Evolutionary conservation across 208 protist species (phyloP), one percentile per base, ranked within the genome.

Genomic region (Crithidia mellificae): DNA sequence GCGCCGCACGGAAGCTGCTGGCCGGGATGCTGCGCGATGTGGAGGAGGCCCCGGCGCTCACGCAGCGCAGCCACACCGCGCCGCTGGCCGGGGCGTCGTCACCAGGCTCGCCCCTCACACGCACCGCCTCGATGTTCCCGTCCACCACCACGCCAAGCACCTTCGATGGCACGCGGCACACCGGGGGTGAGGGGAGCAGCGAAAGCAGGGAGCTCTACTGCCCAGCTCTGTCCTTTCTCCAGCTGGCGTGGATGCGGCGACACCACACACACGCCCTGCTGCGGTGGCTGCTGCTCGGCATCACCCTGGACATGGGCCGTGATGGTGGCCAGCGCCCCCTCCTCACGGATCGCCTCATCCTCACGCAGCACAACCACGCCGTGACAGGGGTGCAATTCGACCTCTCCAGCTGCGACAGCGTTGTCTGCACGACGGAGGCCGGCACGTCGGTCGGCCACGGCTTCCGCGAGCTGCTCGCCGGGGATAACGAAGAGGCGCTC

Each of bases 381-480:
- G 64, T 92, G 24, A 68, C 66, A 1, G 66, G 72, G 3, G 67
- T 96, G 27, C 65, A 73, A 34, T 91, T 84, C 65, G 88, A 96
- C 66, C 76, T 67, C 38, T 87, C 83, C n/a, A 91, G 74, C 67
- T 91, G 84, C 68, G 88, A 94, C 64, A 89, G 77, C 36, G 41
- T 96, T 20, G 87, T 90, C 49, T 94, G 88, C 85, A 80, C 74
- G n/a, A 90, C 81, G 15, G 84, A 82, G 34, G 62, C 79, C 9
- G 87, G 87, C 34, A 86, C 79, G 1, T 70, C 54, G 14, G 81
- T 92, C 19, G 62, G 63, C 29, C 84, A 92, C 75, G 85, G 88
- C 41, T 88, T 91, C 50, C 83, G 85, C 12, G 88, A 93, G 53
- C 72, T 96, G 27, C 78, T 96, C 32, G 86, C 85, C 2, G 82